These are phyloP conservation scores for Microbotryum lychnidis-dioicae DNA, from an alignment of 1,284 basidiomycete species.

Conservation along the genomic window DNA sequence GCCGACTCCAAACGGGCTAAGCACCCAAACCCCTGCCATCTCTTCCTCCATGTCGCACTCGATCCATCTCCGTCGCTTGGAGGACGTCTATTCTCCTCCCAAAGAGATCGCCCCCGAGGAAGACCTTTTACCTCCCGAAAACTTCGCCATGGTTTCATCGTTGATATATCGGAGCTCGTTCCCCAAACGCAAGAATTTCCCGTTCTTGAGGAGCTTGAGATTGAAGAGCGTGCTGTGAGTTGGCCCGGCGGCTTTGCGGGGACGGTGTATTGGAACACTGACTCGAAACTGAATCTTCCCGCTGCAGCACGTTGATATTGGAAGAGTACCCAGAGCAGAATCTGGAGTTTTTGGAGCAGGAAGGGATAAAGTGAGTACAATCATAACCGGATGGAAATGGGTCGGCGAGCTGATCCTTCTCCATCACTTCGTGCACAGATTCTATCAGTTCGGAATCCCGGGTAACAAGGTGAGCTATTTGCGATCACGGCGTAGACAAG, in stretches of 20 bases:
- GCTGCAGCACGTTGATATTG: constrained; percentile 43
- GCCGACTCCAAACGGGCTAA: neutral
- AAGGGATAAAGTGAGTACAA: constrained; percentile 39
- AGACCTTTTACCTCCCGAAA: constrained; percentile 42
- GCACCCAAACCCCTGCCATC: neutral
- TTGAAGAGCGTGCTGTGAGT: constrained; percentile 49
- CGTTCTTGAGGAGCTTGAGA: constrained; percentile 47
- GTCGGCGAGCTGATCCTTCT: neutral
- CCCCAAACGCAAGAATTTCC: constrained; percentile 49
- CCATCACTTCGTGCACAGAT: constrained; percentile 29
- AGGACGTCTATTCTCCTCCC: constrained; percentile 8
- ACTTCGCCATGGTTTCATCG: constrained; percentile 44
- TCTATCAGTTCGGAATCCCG: constrained; percentile 50
- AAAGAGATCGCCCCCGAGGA: constrained; percentile 13
- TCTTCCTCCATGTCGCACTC: neutral
- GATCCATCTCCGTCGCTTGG: constrained; percentile 2
- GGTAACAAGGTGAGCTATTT: constrained; percentile 46
- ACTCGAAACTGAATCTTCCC: neutral
- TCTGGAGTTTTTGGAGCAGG: constrained; percentile 42
- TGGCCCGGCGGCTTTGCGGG: too few relatives aligned
- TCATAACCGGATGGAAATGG: too few relatives aligned
- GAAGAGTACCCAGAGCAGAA: constrained; percentile 51
- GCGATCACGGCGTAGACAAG: neutral
- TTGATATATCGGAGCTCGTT: constrained; percentile 48
- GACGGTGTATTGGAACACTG: neutral